These are phyloP conservation scores for Gomphus sp. DNA, from an alignment of 1,284 basidiomycete species.

Conservation along the genomic window DNA sequence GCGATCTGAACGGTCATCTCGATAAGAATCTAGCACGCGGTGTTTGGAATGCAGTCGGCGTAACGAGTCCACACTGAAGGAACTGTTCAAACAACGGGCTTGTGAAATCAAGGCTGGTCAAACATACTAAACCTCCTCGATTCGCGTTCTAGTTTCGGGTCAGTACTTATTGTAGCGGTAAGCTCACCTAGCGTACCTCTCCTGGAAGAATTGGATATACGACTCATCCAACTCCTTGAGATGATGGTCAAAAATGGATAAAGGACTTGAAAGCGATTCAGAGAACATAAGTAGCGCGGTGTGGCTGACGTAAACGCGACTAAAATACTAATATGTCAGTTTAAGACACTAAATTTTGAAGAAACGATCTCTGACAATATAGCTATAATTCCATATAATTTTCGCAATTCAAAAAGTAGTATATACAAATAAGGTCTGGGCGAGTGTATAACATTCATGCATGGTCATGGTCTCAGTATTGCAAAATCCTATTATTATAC, in stretches of 20 bases:
- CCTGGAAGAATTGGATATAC: constrained; percentile 76
- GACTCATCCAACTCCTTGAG: constrained; percentile 63
- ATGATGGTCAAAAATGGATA: constrained; percentile 63
- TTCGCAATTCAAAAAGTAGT: too few species aligned
- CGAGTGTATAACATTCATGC: too few species aligned
- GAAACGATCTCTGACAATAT: too few species aligned
- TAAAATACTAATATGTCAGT: too few species aligned
- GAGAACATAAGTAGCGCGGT: not conserved
- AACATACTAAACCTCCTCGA: constrained; percentile 76
- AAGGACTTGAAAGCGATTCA: constrained; percentile 36
- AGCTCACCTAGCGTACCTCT: constrained; percentile 46
- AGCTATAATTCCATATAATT: too few species aligned
- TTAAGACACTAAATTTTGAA: too few species aligned
- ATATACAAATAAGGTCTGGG: too few species aligned
- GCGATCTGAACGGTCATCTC: constrained; percentile 55
- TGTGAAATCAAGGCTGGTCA: not conserved
- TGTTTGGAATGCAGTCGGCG: constrained; percentile 61
- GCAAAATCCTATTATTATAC: too few species aligned
- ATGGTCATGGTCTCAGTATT: too few species aligned
- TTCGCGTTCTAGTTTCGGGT: constrained; percentile 47
- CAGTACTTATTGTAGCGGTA: constrained; percentile 12
- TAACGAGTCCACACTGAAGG: constrained; percentile 57
- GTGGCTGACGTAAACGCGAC: not conserved
- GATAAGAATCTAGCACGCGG: constrained; percentile 52
- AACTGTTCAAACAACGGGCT: constrained; percentile 5